Conservation (phyloP, 768 basidiomycete species). For the Piloderma croceum region DNA sequence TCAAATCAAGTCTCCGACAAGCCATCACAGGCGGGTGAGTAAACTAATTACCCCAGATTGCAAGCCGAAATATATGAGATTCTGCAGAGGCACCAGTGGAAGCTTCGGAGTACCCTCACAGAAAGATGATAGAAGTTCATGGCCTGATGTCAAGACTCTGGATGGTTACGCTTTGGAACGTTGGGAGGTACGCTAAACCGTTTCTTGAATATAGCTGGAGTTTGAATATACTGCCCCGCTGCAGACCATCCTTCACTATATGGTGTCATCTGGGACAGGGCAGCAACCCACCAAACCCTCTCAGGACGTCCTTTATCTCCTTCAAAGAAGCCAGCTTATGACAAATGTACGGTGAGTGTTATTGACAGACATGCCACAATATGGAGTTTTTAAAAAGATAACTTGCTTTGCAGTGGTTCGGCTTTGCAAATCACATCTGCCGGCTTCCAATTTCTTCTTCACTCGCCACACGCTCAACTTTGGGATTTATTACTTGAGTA, state of each 20-base stretch:
- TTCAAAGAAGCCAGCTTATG: conserved; percentile 88
- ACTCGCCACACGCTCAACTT: conserved; percentile 89
- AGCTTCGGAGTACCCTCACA: conserved; percentile 81
- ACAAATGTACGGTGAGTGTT: conserved; percentile 52
- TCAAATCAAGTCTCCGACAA: conserved; percentile 74
- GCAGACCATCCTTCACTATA: conserved; percentile 94
- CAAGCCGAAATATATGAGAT: not conserved
- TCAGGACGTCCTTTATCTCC: conserved; percentile 74
- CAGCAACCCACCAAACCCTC: conserved; percentile 72
- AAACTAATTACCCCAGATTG: conserved; percentile 1
- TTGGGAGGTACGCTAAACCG: conserved; percentile 67
- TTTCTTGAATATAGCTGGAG: not conserved
- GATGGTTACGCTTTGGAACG: conserved; percentile 81
- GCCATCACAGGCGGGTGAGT: conserved; percentile 85
- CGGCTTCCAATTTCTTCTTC: conserved; percentile 94
- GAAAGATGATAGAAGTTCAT: conserved; percentile 52
- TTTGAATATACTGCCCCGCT: not conserved
- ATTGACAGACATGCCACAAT: too few species aligned
- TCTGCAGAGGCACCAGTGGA: conserved; percentile 60
- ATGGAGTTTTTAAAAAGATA: too few species aligned
- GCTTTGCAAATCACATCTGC: conserved; percentile 80
- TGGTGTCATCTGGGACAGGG: conserved; percentile 91
- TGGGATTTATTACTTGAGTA: conserved; percentile 95
- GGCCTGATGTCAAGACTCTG: conserved; percentile 52
- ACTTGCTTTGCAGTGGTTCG: conserved; percentile 41